phyloP scores from a whole-genome alignment of 1,139 yeast genomes.

The Hansenula anomala region DNA sequence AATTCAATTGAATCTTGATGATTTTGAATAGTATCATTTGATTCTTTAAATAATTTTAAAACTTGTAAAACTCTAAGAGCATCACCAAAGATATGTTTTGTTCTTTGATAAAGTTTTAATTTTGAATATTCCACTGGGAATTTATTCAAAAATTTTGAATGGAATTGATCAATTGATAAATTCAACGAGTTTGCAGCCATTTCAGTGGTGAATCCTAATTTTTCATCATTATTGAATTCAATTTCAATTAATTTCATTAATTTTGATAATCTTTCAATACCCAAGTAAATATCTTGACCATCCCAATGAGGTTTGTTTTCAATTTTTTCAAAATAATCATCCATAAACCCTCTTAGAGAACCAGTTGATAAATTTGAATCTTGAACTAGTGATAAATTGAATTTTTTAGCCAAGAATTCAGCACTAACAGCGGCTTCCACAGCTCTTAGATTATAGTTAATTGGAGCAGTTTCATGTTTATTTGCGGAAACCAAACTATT shows the following conservation, averaged over 20 bases:
- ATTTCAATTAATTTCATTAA: constrained; percentile 42
- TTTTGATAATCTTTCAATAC: constrained; percentile 34
- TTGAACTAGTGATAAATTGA: constrained; percentile 38
- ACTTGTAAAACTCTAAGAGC: constrained; percentile 55
- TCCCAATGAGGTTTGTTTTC: constrained; percentile 32
- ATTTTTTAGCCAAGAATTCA: constrained; percentile 46
- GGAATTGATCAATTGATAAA: constrained; percentile 38
- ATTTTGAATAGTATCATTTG: constrained; percentile 10
- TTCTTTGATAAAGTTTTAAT: constrained; percentile 53
- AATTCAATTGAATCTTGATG: constrained; percentile 29
- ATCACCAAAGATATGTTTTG: constrained; percentile 63
- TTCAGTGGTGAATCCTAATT: constrained; percentile 46
- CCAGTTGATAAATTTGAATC: constrained; percentile 58
- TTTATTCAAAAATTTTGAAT: constrained; percentile 40
- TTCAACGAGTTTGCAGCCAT: constrained; percentile 45
- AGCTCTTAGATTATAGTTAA: constrained; percentile 63
- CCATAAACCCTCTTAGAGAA: constrained; percentile 63
- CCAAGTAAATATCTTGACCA: constrained; percentile 47
- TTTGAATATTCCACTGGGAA: constrained; percentile 54
- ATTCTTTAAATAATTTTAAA: constrained; percentile 38
- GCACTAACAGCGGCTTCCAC: constrained; percentile 68
- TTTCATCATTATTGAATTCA: constrained; percentile 27
- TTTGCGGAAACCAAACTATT: constrained; percentile 60
- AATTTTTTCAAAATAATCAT: constrained; percentile 38
- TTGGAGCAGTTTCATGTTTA: constrained; percentile 67